Percentiles rank a stretch among this genome's conserved stretches.
Conservation (phyloP, 257 asterid species). For the Primulina tabacum region DNA sequence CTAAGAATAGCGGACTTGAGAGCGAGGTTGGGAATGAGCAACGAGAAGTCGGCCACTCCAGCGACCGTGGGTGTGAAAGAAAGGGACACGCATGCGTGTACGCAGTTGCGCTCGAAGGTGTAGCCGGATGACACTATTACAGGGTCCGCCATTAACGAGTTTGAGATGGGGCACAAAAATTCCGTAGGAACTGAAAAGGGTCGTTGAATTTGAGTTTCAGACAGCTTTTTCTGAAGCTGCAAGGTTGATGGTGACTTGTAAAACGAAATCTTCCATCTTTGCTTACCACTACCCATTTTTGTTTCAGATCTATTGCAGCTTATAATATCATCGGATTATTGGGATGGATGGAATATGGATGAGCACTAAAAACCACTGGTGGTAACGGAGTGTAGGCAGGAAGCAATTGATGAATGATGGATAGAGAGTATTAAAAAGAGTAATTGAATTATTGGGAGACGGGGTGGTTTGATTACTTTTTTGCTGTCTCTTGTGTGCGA, state of each 20-base stretch:
- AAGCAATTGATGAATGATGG: neutral
- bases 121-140: conserved; percentile 84
- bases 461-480: conserved; percentile 1
- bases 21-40: conserved; percentile 81
- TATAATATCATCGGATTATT: neutral
- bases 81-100: conserved; percentile 65
- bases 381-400: neutral
- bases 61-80: conserved; percentile 52
- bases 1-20: conserved; percentile 67
- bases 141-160: conserved; percentile 83
- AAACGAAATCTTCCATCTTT: conserved; percentile 67
- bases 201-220: conserved; percentile 9
- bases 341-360: neutral
- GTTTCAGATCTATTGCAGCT: neutral
- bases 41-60: conserved; percentile 55
- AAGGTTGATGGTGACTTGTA: conserved; percentile 42
- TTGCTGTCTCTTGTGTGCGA: neutral
- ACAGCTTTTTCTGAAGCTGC: conserved; percentile 26
- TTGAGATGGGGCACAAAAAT: conserved; percentile 72
- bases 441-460: neutral
- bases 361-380: no score
- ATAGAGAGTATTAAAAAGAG: neutral
- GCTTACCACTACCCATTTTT: conserved; percentile 50
- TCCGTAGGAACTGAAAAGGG: conserved; percentile 42
- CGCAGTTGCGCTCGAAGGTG: conserved; percentile 79